Percentiles rank a stretch among this genome's conserved stretches.
phyloP scores from a whole-genome alignment of 208 protist species.

The Trypanosoma avium region DNA sequence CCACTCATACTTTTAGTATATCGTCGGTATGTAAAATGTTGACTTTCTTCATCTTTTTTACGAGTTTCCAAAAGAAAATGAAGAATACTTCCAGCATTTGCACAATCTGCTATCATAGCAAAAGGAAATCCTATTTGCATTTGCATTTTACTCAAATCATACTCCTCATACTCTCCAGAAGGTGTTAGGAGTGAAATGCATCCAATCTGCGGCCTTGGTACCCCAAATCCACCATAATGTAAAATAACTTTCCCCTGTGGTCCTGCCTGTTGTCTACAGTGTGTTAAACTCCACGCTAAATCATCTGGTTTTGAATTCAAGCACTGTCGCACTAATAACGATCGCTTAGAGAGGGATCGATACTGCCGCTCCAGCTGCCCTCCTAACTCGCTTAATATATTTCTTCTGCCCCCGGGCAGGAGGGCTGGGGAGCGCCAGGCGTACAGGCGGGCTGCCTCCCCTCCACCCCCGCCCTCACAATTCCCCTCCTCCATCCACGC shows the following conservation, averaged over 20 bases:
- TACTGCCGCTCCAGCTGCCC: slow-evolving; percentile 73
- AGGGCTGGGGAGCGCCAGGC: slow-evolving; percentile 75
- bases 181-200: slow-evolving; percentile 51
- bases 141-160: slow-evolving; percentile 56
- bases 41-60: slow-evolving; percentile 53
- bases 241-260: slow-evolving; percentile 67
- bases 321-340: slow-evolving; percentile 49
- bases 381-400: slow-evolving; percentile 57
- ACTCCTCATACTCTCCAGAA: slow-evolving; percentile 17
- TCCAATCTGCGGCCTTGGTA: slow-evolving; percentile 51
- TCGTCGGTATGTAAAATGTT: slow-evolving; percentile 27
- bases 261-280: slow-evolving; percentile 65
- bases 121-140: slow-evolving; percentile 69
- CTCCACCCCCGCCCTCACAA: slow-evolving; percentile 18
- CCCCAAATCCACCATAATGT: slow-evolving; percentile 78
- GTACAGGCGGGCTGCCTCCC: slow-evolving; percentile 39
- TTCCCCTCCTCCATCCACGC: too few relatives aligned
- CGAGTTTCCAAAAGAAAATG: slow-evolving; percentile 56
- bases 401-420: slow-evolving; percentile 50
- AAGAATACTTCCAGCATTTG: slow-evolving; percentile 66
- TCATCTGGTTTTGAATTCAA: slow-evolving; percentile 56
- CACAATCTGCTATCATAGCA: slow-evolving; percentile 84
- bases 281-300: slow-evolving; percentile 53
- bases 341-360: slow-evolving; percentile 59
- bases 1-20: slow-evolving; percentile 7